A percentile compares a stretch with the other conserved stretches of the same genome.
Evolutionary conservation across 2,329 filamentous ascomycete genomes (phyloP).

Genomic region (Xylariaceae sp.): DNA sequence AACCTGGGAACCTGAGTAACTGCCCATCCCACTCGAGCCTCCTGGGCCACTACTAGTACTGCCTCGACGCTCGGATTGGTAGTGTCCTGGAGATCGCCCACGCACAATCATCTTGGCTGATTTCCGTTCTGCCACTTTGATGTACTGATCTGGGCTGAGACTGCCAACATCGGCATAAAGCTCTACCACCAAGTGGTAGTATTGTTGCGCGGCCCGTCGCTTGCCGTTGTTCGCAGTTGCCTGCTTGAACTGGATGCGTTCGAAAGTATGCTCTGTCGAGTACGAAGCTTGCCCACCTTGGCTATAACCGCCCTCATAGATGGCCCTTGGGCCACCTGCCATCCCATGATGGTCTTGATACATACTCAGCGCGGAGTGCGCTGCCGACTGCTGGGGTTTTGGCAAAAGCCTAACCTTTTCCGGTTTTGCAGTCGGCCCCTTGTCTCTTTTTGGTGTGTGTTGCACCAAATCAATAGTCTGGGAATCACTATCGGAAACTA

Average conservation of each 20-base stretch:
- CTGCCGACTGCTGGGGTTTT: constrained; percentile 51
- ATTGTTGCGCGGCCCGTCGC: constrained; percentile 83
- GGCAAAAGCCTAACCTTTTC: constrained; percentile 65
- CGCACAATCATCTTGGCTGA: constrained; percentile 85
- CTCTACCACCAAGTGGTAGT: constrained; percentile 86
- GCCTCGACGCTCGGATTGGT: constrained; percentile 65
- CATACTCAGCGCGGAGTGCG: constrained; percentile 40
- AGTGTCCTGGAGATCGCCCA: constrained; percentile 76
- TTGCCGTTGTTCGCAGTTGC: constrained; percentile 94
- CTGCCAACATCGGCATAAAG: constrained; percentile 66
- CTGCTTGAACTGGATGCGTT: constrained; percentile 91
- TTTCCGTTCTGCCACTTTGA: constrained; percentile 68
- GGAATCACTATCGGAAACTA: constrained; percentile 69
- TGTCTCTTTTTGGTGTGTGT: constrained; percentile 88
- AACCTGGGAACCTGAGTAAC: constrained; percentile 38
- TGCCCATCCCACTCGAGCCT: constrained; percentile 59
- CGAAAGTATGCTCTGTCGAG: constrained; percentile 63
- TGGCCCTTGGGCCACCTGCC: constrained; percentile 30
- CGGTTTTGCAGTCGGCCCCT: constrained; percentile 74
- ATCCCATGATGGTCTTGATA: constrained; percentile 39
- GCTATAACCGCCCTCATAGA: constrained; percentile 41
- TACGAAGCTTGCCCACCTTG: constrained; percentile 34
- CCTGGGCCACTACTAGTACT: constrained; percentile 65
- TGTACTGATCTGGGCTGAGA: constrained; percentile 50
- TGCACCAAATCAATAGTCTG: constrained; percentile 83